These are phyloP conservation scores for Ambrosiella cleistominuta DNA, from an alignment of 2,329 filamentous ascomycete genomes.

Conservation along the genomic window DNA sequence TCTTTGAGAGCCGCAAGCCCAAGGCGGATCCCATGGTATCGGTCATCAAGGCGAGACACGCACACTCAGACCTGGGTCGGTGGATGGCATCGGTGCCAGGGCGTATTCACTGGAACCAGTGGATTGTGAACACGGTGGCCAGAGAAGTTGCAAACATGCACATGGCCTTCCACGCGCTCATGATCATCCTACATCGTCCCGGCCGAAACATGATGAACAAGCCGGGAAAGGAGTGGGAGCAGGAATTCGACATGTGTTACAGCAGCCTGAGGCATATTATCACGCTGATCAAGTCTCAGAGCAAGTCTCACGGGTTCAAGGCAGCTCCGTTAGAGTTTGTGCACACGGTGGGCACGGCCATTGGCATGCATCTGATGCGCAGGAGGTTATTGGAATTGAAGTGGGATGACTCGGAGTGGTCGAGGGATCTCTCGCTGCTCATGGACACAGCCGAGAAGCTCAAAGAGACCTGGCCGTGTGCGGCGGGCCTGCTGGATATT, in stretches of 20 bases:
- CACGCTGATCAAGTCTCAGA: constrained; percentile 27
- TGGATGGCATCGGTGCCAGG: constrained; percentile 29
- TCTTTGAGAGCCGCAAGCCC: constrained; percentile 30
- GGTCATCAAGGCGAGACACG: constrained; percentile 26
- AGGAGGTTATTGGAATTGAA: constrained; percentile 24
- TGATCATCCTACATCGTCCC: constrained; percentile 34
- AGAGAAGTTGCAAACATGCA: constrained; percentile 31
- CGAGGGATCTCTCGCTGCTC: constrained; percentile 30
- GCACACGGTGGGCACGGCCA: constrained; percentile 30
- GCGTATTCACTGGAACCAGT: constrained; percentile 33
- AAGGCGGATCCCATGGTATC: constrained; percentile 25
- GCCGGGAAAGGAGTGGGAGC: constrained; percentile 22
- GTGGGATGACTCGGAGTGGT: constrained; percentile 28
- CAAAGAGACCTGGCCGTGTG: constrained; percentile 30
- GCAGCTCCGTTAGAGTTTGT: constrained; percentile 30
- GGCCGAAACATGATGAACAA: constrained; percentile 27
- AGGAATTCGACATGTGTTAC: constrained; percentile 33
- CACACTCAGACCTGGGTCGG: constrained; percentile 29
- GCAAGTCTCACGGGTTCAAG: constrained; percentile 26
- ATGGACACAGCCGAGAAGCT: constrained; percentile 34
- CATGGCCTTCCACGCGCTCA: constrained; percentile 32
- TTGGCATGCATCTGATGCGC: constrained; percentile 30
- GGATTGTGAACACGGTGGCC: constrained; percentile 29
- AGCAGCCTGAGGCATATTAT: constrained; percentile 29
- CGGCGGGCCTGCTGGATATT: constrained; percentile 24